phyloP scores from a whole-genome alignment of 352 stramenopile species.

The Phytophthora europaea region DNA sequence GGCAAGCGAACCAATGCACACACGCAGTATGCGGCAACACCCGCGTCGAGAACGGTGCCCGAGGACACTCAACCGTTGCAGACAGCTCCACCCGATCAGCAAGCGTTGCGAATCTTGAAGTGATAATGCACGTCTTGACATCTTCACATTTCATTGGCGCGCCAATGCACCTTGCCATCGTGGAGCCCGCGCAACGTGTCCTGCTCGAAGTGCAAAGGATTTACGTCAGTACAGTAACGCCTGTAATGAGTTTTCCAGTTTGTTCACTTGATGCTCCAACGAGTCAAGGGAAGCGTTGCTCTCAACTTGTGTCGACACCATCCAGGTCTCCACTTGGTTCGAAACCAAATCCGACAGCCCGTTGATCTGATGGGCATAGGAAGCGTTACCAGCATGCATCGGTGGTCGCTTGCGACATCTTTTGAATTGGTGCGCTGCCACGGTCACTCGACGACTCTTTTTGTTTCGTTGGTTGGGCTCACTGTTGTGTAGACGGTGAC shows the following conservation, averaged over 20 bases:
- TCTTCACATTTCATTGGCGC: neutral
- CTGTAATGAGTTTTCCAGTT: slow-evolving; percentile 18
- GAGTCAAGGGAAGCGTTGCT: slow-evolving; percentile 17
- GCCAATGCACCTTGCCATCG: neutral
- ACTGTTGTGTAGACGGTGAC: slow-evolving; percentile 17
- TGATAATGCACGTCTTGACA: neutral
- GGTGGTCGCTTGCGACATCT: slow-evolving; percentile 38
- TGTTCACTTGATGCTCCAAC: slow-evolving; percentile 26
- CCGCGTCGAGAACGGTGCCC: neutral
- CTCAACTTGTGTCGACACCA: slow-evolving; percentile 8
- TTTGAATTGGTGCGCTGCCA: slow-evolving; percentile 43
- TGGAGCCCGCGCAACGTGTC: slow-evolving; percentile 7
- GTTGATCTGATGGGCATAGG: slow-evolving; percentile 21
- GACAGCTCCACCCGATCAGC: neutral
- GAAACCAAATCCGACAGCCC: slow-evolving; percentile 15
- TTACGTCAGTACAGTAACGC: slow-evolving; percentile 35
- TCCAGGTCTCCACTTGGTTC: slow-evolving; percentile 14
- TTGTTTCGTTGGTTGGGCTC: slow-evolving; percentile 2
- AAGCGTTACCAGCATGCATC: slow-evolving; percentile 27
- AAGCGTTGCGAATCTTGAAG: neutral
- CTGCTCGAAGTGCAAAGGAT: slow-evolving; percentile 4
- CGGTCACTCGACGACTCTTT: slow-evolving; percentile 20
- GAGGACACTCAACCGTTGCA: neutral
- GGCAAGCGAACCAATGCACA: neutral
- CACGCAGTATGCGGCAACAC: neutral